These are phyloP conservation scores for Austroboletus festivus DNA, from an alignment of 768 basidiomycete species.

Conservation along the genomic window DNA sequence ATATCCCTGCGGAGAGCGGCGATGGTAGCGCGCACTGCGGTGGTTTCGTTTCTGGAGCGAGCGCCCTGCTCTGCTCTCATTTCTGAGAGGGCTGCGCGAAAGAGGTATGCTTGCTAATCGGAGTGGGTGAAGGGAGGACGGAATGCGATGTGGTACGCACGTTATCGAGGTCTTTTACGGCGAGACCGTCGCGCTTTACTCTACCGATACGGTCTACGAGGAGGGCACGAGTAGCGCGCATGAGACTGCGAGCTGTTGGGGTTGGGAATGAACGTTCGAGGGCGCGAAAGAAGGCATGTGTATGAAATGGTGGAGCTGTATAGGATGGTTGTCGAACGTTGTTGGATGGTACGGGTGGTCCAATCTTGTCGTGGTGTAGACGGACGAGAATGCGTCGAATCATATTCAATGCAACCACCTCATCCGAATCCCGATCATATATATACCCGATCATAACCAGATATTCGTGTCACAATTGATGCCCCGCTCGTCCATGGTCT, in stretches of 20 bases:
- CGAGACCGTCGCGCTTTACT: constrained; percentile 69
- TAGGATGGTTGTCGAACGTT: constrained; percentile 34
- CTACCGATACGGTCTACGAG: constrained; percentile 72
- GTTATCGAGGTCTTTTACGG: constrained; percentile 77
- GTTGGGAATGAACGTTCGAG: constrained; percentile 75
- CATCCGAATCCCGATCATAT: constrained; percentile 14
- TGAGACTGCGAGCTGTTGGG: constrained; percentile 70
- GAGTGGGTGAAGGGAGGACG: background rate
- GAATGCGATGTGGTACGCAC: constrained; percentile 38
- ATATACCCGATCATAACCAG: background rate
- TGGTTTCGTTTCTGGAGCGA: constrained; percentile 78
- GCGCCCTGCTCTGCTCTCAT: constrained; percentile 82
- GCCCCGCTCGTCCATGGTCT: too few relatives aligned
- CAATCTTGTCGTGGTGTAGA: constrained; percentile 12
- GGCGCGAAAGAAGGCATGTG: constrained; percentile 69
- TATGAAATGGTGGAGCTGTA: constrained; percentile 75
- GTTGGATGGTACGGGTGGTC: too few relatives aligned
- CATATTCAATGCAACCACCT: background rate
- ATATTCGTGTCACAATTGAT: too few relatives aligned
- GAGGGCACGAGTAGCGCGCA: constrained; percentile 79
- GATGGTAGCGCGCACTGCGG: constrained; percentile 74
- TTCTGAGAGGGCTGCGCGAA: constrained; percentile 90
- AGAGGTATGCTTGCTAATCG: constrained; percentile 87
- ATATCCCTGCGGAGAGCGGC: constrained; percentile 82
- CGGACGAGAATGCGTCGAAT: constrained; percentile 13